Evolutionary conservation across 106 monocot species (phyloP).

Genomic region (Xerophyta viscosa): DNA sequence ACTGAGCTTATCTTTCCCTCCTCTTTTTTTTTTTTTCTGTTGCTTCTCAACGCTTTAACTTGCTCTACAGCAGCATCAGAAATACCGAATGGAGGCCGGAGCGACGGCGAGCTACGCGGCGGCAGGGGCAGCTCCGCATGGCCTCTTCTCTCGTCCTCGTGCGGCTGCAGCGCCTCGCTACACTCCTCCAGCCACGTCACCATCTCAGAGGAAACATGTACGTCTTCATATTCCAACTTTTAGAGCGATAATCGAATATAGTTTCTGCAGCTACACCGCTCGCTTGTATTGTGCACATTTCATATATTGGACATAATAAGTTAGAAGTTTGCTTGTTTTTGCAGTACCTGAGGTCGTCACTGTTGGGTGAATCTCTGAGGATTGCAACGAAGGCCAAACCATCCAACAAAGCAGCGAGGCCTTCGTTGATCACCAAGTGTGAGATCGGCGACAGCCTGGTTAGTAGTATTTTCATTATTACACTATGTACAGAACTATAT

Average conservation of each 20-base stretch:
- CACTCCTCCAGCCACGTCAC: slow-evolving; percentile 15
- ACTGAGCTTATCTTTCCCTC: background rate
- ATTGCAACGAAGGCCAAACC: slow-evolving; percentile 9
- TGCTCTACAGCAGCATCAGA: background rate
- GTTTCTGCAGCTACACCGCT: no score
- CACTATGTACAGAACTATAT: no score
- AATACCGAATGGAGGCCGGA: slow-evolving; percentile 55
- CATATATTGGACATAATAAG: background rate
- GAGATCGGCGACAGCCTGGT: slow-evolving; percentile 78
- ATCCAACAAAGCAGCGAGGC: slow-evolving; percentile 6
- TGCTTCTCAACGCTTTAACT: background rate
- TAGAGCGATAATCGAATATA: no score
- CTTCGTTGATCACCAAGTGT: slow-evolving; percentile 54
- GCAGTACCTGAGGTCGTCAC: slow-evolving; percentile 41
- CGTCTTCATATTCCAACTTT: background rate
- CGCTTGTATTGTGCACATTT: background rate
- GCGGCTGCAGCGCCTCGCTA: slow-evolving; percentile 14
- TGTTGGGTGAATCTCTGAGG: slow-evolving; percentile 61
- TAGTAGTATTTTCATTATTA: background rate
- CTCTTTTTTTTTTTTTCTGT: background rate
- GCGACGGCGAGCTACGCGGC: slow-evolving; percentile 64
- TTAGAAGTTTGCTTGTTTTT: background rate
- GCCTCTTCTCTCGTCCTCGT: slow-evolving; percentile 12
- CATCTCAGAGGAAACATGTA: slow-evolving; percentile 11
- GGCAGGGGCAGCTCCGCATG: slow-evolving; percentile 23